Conservation (phyloP, 2,329 filamentous ascomycete genomes). For the Diaporthe citriasiana region DNA sequence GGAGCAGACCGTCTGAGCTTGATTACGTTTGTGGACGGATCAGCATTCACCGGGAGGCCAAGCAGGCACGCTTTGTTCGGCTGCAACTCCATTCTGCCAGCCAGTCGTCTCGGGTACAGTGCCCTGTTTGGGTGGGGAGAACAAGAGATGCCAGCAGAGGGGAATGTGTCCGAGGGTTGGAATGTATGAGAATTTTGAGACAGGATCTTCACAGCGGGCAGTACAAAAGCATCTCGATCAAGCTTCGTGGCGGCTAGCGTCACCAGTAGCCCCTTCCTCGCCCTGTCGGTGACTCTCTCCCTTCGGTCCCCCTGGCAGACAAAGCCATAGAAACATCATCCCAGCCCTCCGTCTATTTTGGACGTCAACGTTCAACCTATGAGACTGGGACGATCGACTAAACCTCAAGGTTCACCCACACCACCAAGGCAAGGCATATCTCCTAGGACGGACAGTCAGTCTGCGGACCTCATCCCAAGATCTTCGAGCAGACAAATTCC, state of each 20-base stretch:
- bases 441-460: background rate
- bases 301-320: slow-evolving; percentile 15
- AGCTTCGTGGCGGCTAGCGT: slow-evolving; percentile 29
- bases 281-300: slow-evolving; percentile 27
- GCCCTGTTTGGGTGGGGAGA: background rate
- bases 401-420: background rate
- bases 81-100: background rate
- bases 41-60: background rate
- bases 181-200: slow-evolving; percentile 30
- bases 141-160: background rate
- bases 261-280: slow-evolving; percentile 28
- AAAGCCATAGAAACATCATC: slow-evolving; percentile 25
- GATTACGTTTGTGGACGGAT: background rate
- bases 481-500: background rate
- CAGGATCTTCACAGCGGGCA: slow-evolving; percentile 19
- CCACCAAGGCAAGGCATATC: background rate
- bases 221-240: slow-evolving; percentile 35
- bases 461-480: background rate
- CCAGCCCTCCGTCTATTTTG: background rate
- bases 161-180: slow-evolving; percentile 27
- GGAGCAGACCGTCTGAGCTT: slow-evolving; percentile 19
- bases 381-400: background rate
- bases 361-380: background rate
- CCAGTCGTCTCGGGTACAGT: slow-evolving; percentile 25
- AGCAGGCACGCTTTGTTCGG: slow-evolving; percentile 1